These are phyloP conservation scores for Penicillium sp. DNA, from an alignment of 2,329 filamentous ascomycete species.

Conservation along the genomic window DNA sequence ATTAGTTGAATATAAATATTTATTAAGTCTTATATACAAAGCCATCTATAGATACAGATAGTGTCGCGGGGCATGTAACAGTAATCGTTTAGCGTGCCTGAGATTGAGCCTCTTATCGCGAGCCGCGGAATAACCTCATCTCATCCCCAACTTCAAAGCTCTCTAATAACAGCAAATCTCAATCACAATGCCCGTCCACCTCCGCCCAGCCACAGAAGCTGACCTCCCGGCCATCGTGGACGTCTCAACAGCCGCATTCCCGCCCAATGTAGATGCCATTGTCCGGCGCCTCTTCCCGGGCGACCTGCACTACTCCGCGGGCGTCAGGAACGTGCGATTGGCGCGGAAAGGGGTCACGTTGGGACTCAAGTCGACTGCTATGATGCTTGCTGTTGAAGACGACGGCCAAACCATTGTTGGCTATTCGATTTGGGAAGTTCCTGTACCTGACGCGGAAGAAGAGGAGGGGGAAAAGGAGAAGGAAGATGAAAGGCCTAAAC, in stretches of 20 bases:
- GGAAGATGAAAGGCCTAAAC: neutral
- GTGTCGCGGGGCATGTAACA: no score
- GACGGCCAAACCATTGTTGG: neutral
- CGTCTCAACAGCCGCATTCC: slow-evolving; percentile 1
- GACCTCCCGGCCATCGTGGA: slow-evolving; percentile 5
- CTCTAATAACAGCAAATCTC: no score
- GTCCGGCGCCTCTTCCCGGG: neutral
- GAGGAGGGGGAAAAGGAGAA: neutral
- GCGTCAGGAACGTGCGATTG: neutral
- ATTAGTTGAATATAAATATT: no score
- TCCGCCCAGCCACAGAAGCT: neutral
- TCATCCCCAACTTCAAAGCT: no score
- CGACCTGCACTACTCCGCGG: neutral
- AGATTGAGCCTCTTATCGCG: no score
- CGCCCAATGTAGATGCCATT: slow-evolving; percentile 1
- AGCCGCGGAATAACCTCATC: no score
- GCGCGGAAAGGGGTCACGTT: slow-evolving; percentile 3
- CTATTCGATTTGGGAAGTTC: slow-evolving; percentile 1
- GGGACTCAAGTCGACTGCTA: neutral
- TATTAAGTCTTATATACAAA: no score
- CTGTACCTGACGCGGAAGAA: neutral
- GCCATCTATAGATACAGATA: no score
- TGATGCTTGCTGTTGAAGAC: slow-evolving; percentile 5
- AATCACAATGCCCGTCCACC: neutral
- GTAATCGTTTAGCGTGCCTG: no score